phyloP scores from a whole-genome alignment of 2,329 filamentous ascomycete genomes.

The Pseudopithomyces maydicus region DNA sequence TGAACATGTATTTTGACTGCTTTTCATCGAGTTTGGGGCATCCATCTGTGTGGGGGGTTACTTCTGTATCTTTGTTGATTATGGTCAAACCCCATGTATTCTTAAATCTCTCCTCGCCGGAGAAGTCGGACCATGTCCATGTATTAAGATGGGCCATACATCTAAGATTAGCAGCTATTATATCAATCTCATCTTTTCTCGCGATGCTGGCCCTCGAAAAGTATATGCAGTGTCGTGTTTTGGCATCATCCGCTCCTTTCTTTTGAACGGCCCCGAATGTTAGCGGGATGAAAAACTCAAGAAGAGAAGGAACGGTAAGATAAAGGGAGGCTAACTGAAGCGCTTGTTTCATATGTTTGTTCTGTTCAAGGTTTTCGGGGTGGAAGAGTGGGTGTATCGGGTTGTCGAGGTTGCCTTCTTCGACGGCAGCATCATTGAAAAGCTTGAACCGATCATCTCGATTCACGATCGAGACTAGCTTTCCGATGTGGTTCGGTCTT shows the following conservation, averaged over 20 bases:
- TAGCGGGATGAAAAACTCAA: slow-evolving; percentile 38
- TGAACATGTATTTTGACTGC: slow-evolving; percentile 1
- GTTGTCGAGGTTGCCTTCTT: slow-evolving; percentile 29
- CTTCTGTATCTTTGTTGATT: background rate
- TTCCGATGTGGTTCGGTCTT: slow-evolving; percentile 2
- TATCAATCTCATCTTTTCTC: slow-evolving; percentile 17
- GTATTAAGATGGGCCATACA: slow-evolving; percentile 31
- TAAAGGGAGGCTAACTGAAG: slow-evolving; percentile 42
- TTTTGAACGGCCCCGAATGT: slow-evolving; percentile 33
- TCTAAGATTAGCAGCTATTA: slow-evolving; percentile 28
- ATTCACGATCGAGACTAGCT: slow-evolving; percentile 24
- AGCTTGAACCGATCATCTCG: slow-evolving; percentile 38
- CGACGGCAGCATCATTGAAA: slow-evolving; percentile 28
- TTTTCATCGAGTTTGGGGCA: slow-evolving; percentile 10
- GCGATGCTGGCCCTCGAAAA: slow-evolving; percentile 18
- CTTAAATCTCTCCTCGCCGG: background rate
- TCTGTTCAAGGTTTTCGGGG: slow-evolving; percentile 14
- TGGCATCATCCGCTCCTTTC: slow-evolving; percentile 12
- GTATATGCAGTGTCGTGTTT: slow-evolving; percentile 24
- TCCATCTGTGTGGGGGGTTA: background rate
- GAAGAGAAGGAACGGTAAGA: slow-evolving; percentile 30
- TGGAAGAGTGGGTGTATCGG: slow-evolving; percentile 38
- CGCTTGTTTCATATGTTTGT: slow-evolving; percentile 23
- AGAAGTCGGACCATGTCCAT: background rate
- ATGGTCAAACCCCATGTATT: background rate